These are phyloP conservation scores for Candida pini DNA, from an alignment of 805 yeast species.

Conservation along the genomic window DNA sequence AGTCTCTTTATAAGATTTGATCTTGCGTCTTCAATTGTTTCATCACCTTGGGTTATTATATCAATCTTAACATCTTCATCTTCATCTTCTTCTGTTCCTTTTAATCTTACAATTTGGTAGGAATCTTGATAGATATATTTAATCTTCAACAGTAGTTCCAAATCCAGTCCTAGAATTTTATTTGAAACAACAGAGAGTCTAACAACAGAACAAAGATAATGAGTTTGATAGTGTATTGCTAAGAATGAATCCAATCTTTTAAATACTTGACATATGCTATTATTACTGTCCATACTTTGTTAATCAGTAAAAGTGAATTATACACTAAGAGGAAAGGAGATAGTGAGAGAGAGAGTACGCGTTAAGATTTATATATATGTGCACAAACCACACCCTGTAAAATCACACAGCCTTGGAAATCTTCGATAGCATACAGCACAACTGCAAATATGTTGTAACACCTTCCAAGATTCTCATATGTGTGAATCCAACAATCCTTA, in stretches of 20 bases:
- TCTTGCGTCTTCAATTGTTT: conserved; percentile 3
- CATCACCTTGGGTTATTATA: conserved; percentile 5
- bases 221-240: conserved; percentile 19
- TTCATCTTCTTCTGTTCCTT: conserved; percentile 11
- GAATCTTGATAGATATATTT: conserved; percentile 16
- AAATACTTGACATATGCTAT: conserved; percentile 11
- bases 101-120: conserved; percentile 5
- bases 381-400: not conserved
- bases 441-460: conserved; percentile 78
- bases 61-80: conserved; percentile 17
- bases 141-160: conserved; percentile 8
- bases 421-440: conserved; percentile 76
- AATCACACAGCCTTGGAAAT: conserved; percentile 27
- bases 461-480: conserved; percentile 95
- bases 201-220: conserved; percentile 14
- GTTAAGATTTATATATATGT: too few species aligned
- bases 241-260: conserved; percentile 15
- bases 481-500: conserved; percentile 81
- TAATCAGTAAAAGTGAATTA: too few species aligned
- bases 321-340: too few species aligned
- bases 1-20: conserved; percentile 10
- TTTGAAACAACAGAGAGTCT: conserved; percentile 13
- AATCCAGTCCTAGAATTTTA: conserved; percentile 10
- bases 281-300: too few species aligned
- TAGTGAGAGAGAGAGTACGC: too few species aligned